These are phyloP conservation scores for Vitis cinerea DNA, from an alignment of 164 flowering plant species.

Conservation along the genomic window DNA sequence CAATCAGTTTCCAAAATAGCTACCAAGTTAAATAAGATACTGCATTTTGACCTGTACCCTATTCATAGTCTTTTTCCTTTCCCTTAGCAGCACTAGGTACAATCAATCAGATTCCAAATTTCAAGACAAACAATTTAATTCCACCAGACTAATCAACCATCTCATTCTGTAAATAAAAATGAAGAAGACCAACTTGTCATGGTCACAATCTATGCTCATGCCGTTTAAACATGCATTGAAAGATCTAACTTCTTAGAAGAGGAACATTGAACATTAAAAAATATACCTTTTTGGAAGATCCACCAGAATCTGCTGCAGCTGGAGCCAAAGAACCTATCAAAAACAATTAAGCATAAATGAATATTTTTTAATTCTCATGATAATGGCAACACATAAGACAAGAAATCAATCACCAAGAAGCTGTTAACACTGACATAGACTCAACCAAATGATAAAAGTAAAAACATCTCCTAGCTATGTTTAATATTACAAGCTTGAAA, in stretches of 20 bases:
- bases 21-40: background rate
- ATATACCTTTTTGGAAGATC: constrained; percentile 67
- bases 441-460: too few relatives aligned
- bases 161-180: too few relatives aligned
- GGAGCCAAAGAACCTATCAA: constrained; percentile 43
- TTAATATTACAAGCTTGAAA: too few relatives aligned
- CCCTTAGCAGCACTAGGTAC: too few relatives aligned
- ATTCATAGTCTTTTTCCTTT: too few relatives aligned
- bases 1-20: background rate
- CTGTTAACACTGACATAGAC: too few relatives aligned
- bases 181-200: too few relatives aligned
- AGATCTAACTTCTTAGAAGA: background rate
- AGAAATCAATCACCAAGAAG: background rate
- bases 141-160: too few relatives aligned
- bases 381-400: background rate
- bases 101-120: background rate
- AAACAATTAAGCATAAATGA: background rate
- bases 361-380: background rate
- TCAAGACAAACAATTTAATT: background rate
- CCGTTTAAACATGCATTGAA: too few relatives aligned
- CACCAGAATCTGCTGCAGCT: constrained; percentile 33
- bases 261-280: background rate
- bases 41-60: background rate
- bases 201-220: too few relatives aligned
- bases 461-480: too few relatives aligned